Evolutionary conservation across 2,329 filamentous ascomycete genomes (phyloP).

Genomic region (Ophiostoma novo-ulmi): DNA sequence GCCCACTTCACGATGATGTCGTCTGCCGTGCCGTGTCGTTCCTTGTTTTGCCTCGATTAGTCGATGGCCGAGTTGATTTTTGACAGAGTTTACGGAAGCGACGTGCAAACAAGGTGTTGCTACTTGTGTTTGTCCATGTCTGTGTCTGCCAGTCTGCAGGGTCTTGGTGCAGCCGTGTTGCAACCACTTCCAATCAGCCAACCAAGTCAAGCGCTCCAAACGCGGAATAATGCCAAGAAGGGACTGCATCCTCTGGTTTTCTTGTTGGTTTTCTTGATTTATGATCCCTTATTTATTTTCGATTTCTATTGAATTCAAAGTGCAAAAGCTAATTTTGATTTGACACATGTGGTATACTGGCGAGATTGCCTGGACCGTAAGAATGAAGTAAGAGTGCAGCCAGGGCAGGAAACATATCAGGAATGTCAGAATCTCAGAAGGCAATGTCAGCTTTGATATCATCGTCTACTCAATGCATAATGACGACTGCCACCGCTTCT

Average conservation of each 20-base stretch:
- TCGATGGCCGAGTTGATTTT: background rate
- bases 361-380: background rate
- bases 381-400: constrained; percentile 6
- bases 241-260: background rate
- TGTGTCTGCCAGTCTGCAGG: background rate
- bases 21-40: constrained; percentile 8
- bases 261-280: background rate
- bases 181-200: background rate
- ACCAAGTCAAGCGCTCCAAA: background rate
- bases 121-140: too few species aligned
- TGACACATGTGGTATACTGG: background rate
- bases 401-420: background rate
- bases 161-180: background rate
- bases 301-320: background rate
- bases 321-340: background rate
- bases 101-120: background rate
- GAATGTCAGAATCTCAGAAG: background rate
- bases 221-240: constrained; percentile 13
- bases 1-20: constrained; percentile 5
- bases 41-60: constrained; percentile 7
- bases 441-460: background rate
- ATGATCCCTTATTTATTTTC: background rate
- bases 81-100: background rate
- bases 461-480: background rate
- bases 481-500: background rate